These are phyloP conservation scores for Pseudofabraea citricarpa DNA, from an alignment of 2,329 filamentous ascomycete species.

Conservation along the genomic window DNA sequence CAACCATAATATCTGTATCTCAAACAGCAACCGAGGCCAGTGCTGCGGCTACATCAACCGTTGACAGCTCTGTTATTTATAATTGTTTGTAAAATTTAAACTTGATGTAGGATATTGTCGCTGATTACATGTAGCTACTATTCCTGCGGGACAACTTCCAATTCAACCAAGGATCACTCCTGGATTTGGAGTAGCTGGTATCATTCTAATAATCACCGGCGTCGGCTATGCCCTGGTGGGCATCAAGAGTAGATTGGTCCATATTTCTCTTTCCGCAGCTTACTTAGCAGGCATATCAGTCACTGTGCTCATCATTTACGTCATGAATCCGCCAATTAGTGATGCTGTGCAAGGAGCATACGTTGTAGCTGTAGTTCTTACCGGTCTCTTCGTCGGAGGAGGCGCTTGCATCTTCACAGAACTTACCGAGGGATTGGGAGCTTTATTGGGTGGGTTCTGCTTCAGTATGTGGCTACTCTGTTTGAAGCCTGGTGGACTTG, in stretches of 20 bases:
- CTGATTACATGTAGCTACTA: conserved; percentile 20
- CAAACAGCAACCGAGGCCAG: conserved; percentile 9
- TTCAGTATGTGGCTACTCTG: conserved; percentile 70
- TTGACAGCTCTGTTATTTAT: conserved; percentile 11
- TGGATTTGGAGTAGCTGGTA: conserved; percentile 72
- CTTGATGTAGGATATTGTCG: too few species aligned
- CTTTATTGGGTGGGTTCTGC: conserved; percentile 28
- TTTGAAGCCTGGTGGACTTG: conserved; percentile 69
- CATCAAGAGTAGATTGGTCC: conserved; percentile 75
- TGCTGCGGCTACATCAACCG: conserved; percentile 11
- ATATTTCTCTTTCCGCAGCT: conserved; percentile 75
- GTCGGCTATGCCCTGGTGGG: conserved; percentile 68
- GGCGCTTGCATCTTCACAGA: conserved; percentile 76
- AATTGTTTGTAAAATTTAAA: too few species aligned
- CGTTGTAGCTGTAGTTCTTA: conserved; percentile 70
- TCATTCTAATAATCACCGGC: conserved; percentile 71
- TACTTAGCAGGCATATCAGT: conserved; percentile 70
- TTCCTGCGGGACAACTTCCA: conserved; percentile 53
- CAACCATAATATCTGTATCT: too few species aligned
- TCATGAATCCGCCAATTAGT: conserved; percentile 75
- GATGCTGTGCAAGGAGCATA: conserved; percentile 80
- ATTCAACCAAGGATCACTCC: conserved; percentile 73
- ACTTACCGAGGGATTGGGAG: conserved; percentile 75
- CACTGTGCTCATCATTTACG: conserved; percentile 79
- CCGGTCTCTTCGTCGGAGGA: conserved; percentile 70